Conservation (phyloP, 371 early-diverging fungal species). For the Mortierella sp. region DNA sequence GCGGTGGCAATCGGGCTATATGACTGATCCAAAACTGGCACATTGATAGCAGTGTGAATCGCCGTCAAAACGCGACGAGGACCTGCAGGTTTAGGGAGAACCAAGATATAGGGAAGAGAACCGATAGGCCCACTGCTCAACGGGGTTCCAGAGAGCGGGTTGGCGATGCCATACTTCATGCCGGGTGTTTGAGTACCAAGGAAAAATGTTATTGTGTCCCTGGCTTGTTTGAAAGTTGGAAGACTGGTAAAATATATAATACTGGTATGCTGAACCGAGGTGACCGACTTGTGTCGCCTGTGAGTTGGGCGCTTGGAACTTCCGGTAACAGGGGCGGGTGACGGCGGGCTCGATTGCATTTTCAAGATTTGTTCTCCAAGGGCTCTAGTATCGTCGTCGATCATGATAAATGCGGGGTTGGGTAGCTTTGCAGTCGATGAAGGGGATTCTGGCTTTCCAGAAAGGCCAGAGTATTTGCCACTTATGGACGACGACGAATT, state of each 20-base stretch:
- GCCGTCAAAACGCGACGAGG: slow-evolving; percentile 75
- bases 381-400: slow-evolving; percentile 70
- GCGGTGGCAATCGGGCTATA: slow-evolving; percentile 77
- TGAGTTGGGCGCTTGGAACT: slow-evolving; percentile 37
- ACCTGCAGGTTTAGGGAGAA: slow-evolving; percentile 78
- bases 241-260: slow-evolving; percentile 74
- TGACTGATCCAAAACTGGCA: slow-evolving; percentile 67
- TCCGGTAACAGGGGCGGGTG: slow-evolving; percentile 18
- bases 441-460: slow-evolving; percentile 9
- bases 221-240: slow-evolving; percentile 68
- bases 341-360: slow-evolving; percentile 54
- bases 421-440: slow-evolving; percentile 18
- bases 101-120: slow-evolving; percentile 68
- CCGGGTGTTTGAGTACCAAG: slow-evolving; percentile 33
- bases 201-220: slow-evolving; percentile 64
- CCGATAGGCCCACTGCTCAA: slow-evolving; percentile 37
- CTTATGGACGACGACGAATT: slow-evolving; percentile 36
- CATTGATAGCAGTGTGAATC: slow-evolving; percentile 71
- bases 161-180: slow-evolving; percentile 28
- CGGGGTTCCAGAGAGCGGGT: slow-evolving; percentile 7
- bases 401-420: slow-evolving; percentile 70
- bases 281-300: slow-evolving; percentile 48
- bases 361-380: slow-evolving; percentile 63
- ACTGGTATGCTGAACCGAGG: slow-evolving; percentile 62
- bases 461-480: slow-evolving; percentile 21